Base-by-base conservation (phyloP, 1,284 basidiomycete species). In the Rhodotorula glutinis region DNA sequence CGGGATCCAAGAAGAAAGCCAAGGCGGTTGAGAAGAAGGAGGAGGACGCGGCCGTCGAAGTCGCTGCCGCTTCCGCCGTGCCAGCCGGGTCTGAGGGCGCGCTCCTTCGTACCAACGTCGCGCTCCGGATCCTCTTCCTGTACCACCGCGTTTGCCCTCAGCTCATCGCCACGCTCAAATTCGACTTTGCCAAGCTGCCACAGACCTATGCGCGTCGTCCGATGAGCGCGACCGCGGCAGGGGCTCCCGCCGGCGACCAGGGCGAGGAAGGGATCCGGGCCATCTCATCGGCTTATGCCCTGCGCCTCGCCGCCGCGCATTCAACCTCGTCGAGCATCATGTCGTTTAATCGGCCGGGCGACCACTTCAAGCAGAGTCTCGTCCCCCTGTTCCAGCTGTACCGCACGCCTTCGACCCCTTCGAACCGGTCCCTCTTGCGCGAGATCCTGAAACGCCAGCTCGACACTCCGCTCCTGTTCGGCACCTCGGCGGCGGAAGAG, bases 141-240 rank as follows among this genome's bases (percentile, higher is more conserved):
- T 74, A 74, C 64, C 71, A 74, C 60, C 66, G 69, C 33, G 65
- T 69, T 52, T 53, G 54, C 11, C 69, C 73, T 1, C 57, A 64
- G 2, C 55, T 67, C 17, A 73, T 71, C 58, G 40, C 69, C 17
- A 58, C 62, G 8, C 63, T 73, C 49, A 64, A 68, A n/a, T 74
- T 71, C 62, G 73, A 74, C 57, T 72, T 74, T 54, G 63, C 60
- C 25, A 68, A 67, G 30, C 67, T 74, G 4, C 71, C 71, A 0
- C 66, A 68, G 27, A 68, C 67, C 23, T 70, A 57, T 57, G 65
- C 60, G 5, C 51, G 40, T 0, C 33, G 56, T 4, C 52, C 57
- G 5, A 33, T 53, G 21, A 21, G 52, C 19, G 14, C n/a, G 2
- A n/a, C 27, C 2, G 3, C 21, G 5, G 33, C 33, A 38, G 7